Percentiles rank a stretch among this genome's conserved stretches.
phyloP scores from a whole-genome alignment of 75 land plant species.

The Picea sitchensis region DNA sequence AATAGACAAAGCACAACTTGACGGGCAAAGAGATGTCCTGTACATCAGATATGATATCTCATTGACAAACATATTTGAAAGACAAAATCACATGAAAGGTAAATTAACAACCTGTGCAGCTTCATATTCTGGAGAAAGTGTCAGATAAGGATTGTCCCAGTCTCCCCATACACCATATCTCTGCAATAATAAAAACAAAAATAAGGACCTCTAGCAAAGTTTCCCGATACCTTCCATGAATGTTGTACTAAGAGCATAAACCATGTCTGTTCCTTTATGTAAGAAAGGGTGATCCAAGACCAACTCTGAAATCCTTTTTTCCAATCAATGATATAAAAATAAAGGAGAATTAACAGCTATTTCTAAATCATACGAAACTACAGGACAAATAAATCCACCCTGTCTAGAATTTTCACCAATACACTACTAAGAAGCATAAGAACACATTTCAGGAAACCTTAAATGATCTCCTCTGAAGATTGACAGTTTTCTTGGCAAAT shows the following conservation, averaged over 20 bases:
- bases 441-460: constrained; percentile 43
- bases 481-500: constrained; percentile 90
- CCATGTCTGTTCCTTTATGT: too few species aligned
- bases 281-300: too few species aligned
- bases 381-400: background rate
- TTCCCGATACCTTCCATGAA: too few species aligned
- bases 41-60: background rate
- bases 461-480: constrained; percentile 84
- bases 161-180: constrained; percentile 97
- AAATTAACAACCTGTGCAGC: constrained; percentile 81
- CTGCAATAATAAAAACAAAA: constrained; percentile 26
- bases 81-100: background rate
- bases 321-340: too few species aligned
- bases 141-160: constrained; percentile 91
- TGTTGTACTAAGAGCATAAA: too few species aligned
- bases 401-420: background rate
- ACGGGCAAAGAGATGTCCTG: too few species aligned
- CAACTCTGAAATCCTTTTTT: too few species aligned
- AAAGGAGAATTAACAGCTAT: too few species aligned
- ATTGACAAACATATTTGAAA: background rate
- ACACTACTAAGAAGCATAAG: background rate
- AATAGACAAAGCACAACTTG: too few species aligned
- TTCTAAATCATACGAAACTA: background rate
- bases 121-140: constrained; percentile 96
- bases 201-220: too few species aligned